Base-by-base conservation (phyloP, 192 early-diverging fungal species). In the Coemansia sp. region DNA sequence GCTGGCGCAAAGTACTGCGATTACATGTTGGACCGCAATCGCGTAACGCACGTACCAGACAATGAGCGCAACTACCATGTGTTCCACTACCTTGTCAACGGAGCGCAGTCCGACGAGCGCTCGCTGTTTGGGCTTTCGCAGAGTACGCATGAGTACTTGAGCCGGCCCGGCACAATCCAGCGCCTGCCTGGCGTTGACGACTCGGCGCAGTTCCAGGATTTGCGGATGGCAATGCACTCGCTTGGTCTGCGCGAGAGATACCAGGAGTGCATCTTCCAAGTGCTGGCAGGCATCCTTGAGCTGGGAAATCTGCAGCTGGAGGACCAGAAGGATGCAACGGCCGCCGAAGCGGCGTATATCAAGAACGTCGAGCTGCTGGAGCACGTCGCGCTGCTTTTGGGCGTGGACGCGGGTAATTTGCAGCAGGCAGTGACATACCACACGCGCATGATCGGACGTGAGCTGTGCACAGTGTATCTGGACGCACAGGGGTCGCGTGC, bases 21-120 rank as follows among this genome's bases (percentile, higher is more conserved):
- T 68, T 95, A 94, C 64, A 81, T 95, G 58, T 74, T 98, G 23
- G 95, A 98, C 56, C 92, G 93, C 69, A 73, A 69, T 35, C 86
- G 94, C 5, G 86, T 97, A 28, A 81, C 86, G 5, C 77, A 81
- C 19, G 77, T 84, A 7, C 83, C 86, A 7, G 76, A 74, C 27
- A 81, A 82, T 21, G 94, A 94, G 55, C 85, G 90, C 54, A 93
- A 87, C 75, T 99, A 95, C 80, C 92, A 98, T 67, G 88, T 97
- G 28, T 94, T 99, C 68, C 95, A 99, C 81, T 90, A 94, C 64
- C 77, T 99, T 25, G 83, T 97, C 5, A 88, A 92, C 23, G 97
- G 95, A n/a, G 82, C 82, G 0, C 82, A 87, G 23, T 57, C 77
- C 19, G 88, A 92, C 60, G 94, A 98, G 73, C 89, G 86, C 52